Base-by-base conservation (phyloP, 2,329 filamentous ascomycete genomes). In the Cercospora citrullina region DNA sequence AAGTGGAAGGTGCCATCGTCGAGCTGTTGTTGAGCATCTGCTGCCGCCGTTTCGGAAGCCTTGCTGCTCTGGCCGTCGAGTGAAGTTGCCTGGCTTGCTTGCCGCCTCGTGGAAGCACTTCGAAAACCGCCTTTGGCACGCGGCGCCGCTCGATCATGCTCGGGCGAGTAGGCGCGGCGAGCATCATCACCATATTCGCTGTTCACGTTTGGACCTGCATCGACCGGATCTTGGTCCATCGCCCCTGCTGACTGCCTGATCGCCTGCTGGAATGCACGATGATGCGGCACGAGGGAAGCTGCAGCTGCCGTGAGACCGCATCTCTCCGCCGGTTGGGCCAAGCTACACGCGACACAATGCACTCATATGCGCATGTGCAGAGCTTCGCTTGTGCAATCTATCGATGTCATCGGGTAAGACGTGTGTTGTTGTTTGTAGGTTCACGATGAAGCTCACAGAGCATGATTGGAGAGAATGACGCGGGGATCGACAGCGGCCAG, bases 211-310 rank as follows among this genome's bases (percentile, higher is more conserved):
- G 75, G 75, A 12, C 71, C 75, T 26, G 73, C 74, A 66, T 77
- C 75, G 14, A 76, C 72, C 23, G 75, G 75, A 9, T 75, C 75
- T 63, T 73, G 69, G 31, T 77, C 75, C 75, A 77, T 77, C 23
- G 26, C 55, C 55, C 30, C 31, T 21, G 55, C 31, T 61, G 45
- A 48, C 23, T 18, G 57, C 57, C 53, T 30, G 48, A 51, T 64
- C 62, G 51, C 48, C 51, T 30, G 62, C 55, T 51, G 30, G 62
- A 9, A 23, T 53, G 57, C 66, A 65, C 61, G 31, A 51, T 57
- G 62, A 57, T 67, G 60, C 53, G 14, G 60, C 60, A 39, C 18
- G 39, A 64, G 45, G 65, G 39, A 45, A 53, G 30, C 26, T 65
- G 30, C 57, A 58, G 48, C 60, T 68, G 66, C 48, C 45, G 66